These are phyloP conservation scores for Beauveria sp. DNA, from an alignment of 2,329 filamentous ascomycete genomes.

Conservation along the genomic window DNA sequence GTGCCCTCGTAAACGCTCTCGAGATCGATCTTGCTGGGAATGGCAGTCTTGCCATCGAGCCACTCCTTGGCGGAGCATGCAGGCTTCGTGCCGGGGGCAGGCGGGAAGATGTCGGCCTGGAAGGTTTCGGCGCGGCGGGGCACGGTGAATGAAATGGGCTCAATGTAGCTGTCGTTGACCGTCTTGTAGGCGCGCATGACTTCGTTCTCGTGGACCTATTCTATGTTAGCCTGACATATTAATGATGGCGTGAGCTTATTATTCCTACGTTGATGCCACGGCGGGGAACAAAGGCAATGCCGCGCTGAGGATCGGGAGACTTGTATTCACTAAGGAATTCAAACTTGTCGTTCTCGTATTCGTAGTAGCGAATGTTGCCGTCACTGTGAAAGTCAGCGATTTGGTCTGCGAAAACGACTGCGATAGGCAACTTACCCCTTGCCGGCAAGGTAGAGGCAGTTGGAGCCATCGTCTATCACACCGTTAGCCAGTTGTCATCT, in stretches of 20 bases:
- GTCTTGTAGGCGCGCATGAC: constrained; percentile 96
- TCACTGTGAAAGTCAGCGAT: constrained; percentile 38
- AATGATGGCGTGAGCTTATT: neutral
- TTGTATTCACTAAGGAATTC: constrained; percentile 97
- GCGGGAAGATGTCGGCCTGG: constrained; percentile 95
- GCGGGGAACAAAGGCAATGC: constrained; percentile 89
- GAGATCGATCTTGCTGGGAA: constrained; percentile 88
- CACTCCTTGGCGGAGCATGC: constrained; percentile 76
- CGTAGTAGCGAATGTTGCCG: constrained; percentile 98
- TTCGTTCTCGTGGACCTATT: constrained; percentile 84
- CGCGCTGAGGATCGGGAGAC: constrained; percentile 89
- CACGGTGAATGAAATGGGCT: constrained; percentile 96
- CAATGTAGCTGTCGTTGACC: constrained; percentile 87
- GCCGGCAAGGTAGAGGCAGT: constrained; percentile 91
- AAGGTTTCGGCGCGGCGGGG: constrained; percentile 89
- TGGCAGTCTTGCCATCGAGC: constrained; percentile 73
- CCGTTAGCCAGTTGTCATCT: constrained; percentile 17
- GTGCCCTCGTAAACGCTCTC: constrained; percentile 85
- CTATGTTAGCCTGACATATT: constrained; percentile 15
- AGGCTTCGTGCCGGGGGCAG: constrained; percentile 70
- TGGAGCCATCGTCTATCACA: constrained; percentile 67
- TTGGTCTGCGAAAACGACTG: constrained; percentile 34
- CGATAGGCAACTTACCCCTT: constrained; percentile 61
- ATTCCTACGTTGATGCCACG: constrained; percentile 76
- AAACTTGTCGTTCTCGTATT: constrained; percentile 98